A percentile compares a stretch with the other conserved stretches of the same genome.
Evolutionary conservation across 176 grass and related monocot species (phyloP).

Genomic region (Musa schizocarpa): DNA sequence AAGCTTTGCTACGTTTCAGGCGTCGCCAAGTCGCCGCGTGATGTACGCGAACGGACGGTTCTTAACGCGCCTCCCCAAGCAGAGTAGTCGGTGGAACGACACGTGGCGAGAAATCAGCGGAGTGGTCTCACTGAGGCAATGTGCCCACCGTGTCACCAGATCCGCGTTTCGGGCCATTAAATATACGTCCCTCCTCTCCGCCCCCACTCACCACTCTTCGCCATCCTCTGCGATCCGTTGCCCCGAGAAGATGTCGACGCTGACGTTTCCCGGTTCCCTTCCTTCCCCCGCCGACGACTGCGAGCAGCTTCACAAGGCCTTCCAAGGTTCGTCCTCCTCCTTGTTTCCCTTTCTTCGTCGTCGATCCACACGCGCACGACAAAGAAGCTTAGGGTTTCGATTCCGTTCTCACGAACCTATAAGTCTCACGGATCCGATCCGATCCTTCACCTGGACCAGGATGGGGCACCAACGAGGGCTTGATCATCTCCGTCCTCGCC

Average conservation of each 20-base stretch:
- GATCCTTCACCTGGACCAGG: conserved; percentile 27
- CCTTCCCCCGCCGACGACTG: conserved; percentile 59
- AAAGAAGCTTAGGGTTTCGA: not conserved
- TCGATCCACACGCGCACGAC: not conserved
- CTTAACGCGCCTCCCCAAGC: too few species aligned
- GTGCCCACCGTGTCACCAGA: too few species aligned
- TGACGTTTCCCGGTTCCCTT: conserved; percentile 43
- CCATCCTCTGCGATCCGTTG: not conserved
- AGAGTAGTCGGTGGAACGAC: too few species aligned
- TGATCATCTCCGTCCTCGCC: conserved; percentile 89
- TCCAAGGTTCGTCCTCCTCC: conserved; percentile 38
- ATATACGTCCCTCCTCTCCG: not conserved
- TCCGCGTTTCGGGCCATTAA: too few species aligned
- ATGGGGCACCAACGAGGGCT: conserved; percentile 80
- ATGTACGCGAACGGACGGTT: too few species aligned
- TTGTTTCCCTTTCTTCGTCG: not conserved
- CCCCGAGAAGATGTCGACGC: conserved; percentile 43
- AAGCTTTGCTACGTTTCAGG: too few species aligned
- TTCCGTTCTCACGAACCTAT: not conserved
- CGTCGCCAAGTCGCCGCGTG: too few species aligned
- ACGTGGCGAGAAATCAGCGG: too few species aligned
- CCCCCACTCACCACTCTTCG: not conserved
- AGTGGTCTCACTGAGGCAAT: too few species aligned
- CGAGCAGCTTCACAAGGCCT: conserved; percentile 81
- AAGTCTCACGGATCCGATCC: not conserved